Evolutionary conservation across 225 moss, liverwort and hornwort genomes (phyloP), one percentile per base, ranked within the genome.

Genomic region (Sphagnum contortum): DNA sequence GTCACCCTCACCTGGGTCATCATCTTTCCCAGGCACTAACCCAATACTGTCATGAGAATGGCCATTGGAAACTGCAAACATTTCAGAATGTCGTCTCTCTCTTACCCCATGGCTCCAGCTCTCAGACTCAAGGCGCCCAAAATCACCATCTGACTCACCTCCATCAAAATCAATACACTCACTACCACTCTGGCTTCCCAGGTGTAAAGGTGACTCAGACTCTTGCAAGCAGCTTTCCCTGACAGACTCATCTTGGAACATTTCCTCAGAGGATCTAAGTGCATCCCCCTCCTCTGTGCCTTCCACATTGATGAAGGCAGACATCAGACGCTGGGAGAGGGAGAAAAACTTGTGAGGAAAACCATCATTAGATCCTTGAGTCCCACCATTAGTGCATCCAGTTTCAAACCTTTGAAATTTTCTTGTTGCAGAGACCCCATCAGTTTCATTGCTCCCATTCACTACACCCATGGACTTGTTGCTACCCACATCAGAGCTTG

Each of bases 281-380:
- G 73, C 62, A 5, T 83, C 80, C 7, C 79, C 80, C 50, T 78
- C 68, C 63, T 87, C 87, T 29, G 29, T 29, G 29, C 29, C 29
- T 49, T 79, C 74, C 63, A 83, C 87, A 67, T 74, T 73, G 60
- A 95, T 89, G 12, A 91, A 79, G 45, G 94, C 91, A 65, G 94
- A 88, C 7, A 89, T 46, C 50, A 95, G 62, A 64, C 91, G 70
- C 60, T 91, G 94, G 12, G 91, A 89, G 66, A 95, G 66, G 49
- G 94, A 85, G 51, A 91, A 76, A 9, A 91, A 78, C 66, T 89
- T 88, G 47, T 95, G 86, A 65, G 74, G 69, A 85, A 87, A 91
- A 13, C 78, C 85, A 48, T 84, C 80, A 70, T 62, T 73, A 62
- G 86, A 73, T 49, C 86, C 86, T 79, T 79, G 79, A 62, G 81